Evolutionary conservation across 495 filamentous ascomycete species (phyloP).

Genomic region (Penicillium mononematosum): DNA sequence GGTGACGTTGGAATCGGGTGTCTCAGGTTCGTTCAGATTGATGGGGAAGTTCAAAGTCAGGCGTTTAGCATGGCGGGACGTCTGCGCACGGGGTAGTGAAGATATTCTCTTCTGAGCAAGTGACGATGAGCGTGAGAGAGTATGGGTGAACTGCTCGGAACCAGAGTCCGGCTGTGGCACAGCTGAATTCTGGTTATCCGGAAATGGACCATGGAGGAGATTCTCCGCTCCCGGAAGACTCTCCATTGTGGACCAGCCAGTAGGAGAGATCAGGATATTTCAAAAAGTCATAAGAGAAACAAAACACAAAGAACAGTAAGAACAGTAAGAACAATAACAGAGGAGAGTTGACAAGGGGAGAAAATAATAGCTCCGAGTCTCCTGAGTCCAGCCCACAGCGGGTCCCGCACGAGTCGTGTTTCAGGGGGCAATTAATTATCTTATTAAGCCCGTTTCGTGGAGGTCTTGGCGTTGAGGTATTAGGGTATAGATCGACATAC

Average conservation of each 20-base stretch:
- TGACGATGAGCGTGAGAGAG: slow-evolving; percentile 22
- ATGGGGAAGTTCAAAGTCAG: slow-evolving; percentile 81
- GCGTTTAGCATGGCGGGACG: slow-evolving; percentile 66
- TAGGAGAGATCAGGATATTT: slow-evolving; percentile 17
- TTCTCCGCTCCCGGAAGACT: slow-evolving; percentile 36
- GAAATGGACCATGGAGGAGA: slow-evolving; percentile 29
- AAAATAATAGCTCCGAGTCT: slow-evolving; percentile 20
- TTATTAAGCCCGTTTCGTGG: background rate
- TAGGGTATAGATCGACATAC: too few species aligned
- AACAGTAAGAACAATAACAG: background rate
- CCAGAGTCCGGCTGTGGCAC: slow-evolving; percentile 20
- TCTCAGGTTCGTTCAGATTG: slow-evolving; percentile 32
- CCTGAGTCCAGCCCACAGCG: slow-evolving; percentile 30
- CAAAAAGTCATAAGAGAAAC: slow-evolving; percentile 14
- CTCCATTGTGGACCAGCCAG: slow-evolving; percentile 41
- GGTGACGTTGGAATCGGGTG: slow-evolving; percentile 31
- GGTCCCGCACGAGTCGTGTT: slow-evolving; percentile 23
- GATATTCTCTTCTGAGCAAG: slow-evolving; percentile 43
- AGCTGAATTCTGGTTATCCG: slow-evolving; percentile 36
- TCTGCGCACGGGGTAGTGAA: slow-evolving; percentile 48
- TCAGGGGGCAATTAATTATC: slow-evolving; percentile 21
- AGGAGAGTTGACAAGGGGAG: slow-evolving; percentile 4
- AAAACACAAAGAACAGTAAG: slow-evolving; percentile 2
- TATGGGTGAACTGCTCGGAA: slow-evolving; percentile 15
- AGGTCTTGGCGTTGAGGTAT: slow-evolving; percentile 5